Percentiles rank a stretch among this genome's conserved stretches.
phyloP scores from a whole-genome alignment of 1,284 basidiomycete species.

The Sanguinoderma infundibulare region DNA sequence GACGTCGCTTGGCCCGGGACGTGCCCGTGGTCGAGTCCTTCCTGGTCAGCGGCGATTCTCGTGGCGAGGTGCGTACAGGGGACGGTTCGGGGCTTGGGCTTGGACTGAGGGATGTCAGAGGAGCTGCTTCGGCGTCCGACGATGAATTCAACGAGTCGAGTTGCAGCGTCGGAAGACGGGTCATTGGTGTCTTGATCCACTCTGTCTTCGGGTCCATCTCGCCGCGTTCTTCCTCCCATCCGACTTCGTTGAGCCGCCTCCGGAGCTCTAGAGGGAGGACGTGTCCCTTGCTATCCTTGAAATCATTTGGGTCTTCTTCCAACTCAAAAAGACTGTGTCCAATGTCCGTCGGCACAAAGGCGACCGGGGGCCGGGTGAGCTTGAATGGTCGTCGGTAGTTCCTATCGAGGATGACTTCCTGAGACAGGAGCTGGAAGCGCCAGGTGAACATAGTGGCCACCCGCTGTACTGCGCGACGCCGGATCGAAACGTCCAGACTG shows the following conservation, averaged over 20 bases:
- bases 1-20: conserved; percentile 51
- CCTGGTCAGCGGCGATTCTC: conserved; percentile 44
- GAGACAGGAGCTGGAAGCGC: conserved; percentile 68
- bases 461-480: conserved; percentile 54
- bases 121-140: conserved; percentile 19
- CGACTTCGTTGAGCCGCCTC: conserved; percentile 68
- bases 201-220: conserved; percentile 58
- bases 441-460: conserved; percentile 61
- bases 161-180: conserved; percentile 59
- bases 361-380: conserved; percentile 61
- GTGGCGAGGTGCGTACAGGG: conserved; percentile 37
- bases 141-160: conserved; percentile 51
- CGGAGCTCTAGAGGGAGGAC: conserved; percentile 63
- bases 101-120: conserved; percentile 34
- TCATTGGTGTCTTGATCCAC: conserved; percentile 65
- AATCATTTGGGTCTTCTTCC: conserved; percentile 55
- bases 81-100: conserved; percentile 43
- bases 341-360: conserved; percentile 74
- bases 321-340: conserved; percentile 60
- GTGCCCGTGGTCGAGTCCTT: conserved; percentile 54
- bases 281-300: conserved; percentile 47
- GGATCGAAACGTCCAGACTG: conserved; percentile 51
- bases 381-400: conserved; percentile 67
- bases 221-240: conserved; percentile 66
- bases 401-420: conserved; percentile 62